These are phyloP conservation scores for Insectozyma bohioensis DNA, from an alignment of 1,139 yeast genomes.

Conservation along the genomic window DNA sequence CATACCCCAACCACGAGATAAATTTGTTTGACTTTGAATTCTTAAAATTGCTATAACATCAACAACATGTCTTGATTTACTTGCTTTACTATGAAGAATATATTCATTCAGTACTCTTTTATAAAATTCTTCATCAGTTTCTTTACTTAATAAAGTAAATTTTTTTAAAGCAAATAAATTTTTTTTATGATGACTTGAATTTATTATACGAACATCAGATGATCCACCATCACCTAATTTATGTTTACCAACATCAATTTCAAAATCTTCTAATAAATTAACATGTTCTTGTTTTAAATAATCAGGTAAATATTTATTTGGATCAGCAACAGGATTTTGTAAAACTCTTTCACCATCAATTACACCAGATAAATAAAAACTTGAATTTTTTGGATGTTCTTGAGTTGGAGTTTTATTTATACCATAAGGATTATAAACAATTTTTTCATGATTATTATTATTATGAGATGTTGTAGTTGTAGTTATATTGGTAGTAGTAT, in stretches of 20 bases:
- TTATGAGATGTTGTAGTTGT: slow-evolving; percentile 7
- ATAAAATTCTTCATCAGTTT: slow-evolving; percentile 66
- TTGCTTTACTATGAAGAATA: slow-evolving; percentile 54
- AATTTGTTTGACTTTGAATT: slow-evolving; percentile 53
- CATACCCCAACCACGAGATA: slow-evolving; percentile 77
- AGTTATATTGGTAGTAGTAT: slow-evolving; percentile 3
- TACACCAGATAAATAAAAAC: slow-evolving; percentile 41
- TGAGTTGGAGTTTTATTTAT: slow-evolving; percentile 36
- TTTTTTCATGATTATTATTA: slow-evolving; percentile 26
- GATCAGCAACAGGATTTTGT: slow-evolving; percentile 66
- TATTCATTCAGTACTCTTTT: slow-evolving; percentile 63
- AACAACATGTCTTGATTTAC: slow-evolving; percentile 57
- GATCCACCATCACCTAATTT: slow-evolving; percentile 75
- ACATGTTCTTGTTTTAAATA: slow-evolving; percentile 52
- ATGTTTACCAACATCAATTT: slow-evolving; percentile 47
- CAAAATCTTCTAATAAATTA: slow-evolving; percentile 58
- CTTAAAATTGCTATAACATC: slow-evolving; percentile 55
- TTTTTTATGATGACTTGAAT: slow-evolving; percentile 41
- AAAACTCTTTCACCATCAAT: slow-evolving; percentile 44
- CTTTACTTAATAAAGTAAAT: slow-evolving; percentile 59
- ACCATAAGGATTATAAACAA: slow-evolving; percentile 49
- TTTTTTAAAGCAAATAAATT: slow-evolving; percentile 59
- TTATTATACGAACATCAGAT: slow-evolving; percentile 58
- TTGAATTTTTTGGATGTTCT: slow-evolving; percentile 38
- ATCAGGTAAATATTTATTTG: slow-evolving; percentile 62